Conservation (phyloP, 257 asterid genomes). For the Solanum medicagineum region DNA sequence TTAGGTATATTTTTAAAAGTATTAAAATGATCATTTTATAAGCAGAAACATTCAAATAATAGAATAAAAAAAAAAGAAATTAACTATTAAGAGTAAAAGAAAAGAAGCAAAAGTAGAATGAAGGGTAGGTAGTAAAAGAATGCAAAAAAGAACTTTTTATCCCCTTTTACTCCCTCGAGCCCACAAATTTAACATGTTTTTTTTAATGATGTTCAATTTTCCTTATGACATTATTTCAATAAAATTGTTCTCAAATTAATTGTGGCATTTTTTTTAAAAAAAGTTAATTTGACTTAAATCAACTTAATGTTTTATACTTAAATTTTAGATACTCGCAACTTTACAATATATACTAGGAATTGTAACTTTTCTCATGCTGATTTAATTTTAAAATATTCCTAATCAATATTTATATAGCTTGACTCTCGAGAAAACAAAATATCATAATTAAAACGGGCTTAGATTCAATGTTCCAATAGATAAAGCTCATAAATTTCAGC, state of each 20-base stretch:
- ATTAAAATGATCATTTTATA: not conserved
- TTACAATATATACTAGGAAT: too few relatives aligned
- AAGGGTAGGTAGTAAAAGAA: not conserved
- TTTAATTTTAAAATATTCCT: too few relatives aligned
- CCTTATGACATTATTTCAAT: not conserved
- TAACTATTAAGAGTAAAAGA: not conserved
- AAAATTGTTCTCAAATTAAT: not conserved
- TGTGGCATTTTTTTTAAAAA: rapidly evolving
- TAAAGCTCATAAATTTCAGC: not conserved
- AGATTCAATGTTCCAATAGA: not conserved
- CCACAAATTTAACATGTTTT: not conserved
- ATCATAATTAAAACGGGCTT: too few relatives aligned
- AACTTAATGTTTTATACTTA: too few relatives aligned
- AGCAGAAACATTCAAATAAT: not conserved
- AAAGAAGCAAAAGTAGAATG: not conserved
- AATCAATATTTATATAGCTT: too few relatives aligned
- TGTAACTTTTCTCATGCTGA: too few relatives aligned
- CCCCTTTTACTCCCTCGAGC: not conserved
- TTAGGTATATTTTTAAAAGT: rapidly evolving
- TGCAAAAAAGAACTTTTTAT: not conserved
- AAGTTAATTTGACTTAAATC: not conserved
- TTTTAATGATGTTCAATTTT: not conserved
- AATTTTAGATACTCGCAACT: too few relatives aligned
- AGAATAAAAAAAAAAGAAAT: not conserved
- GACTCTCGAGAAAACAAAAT: too few relatives aligned